Base-by-base conservation (phyloP, 2,329 filamentous ascomycete species). In the Xylaria digitata region DNA sequence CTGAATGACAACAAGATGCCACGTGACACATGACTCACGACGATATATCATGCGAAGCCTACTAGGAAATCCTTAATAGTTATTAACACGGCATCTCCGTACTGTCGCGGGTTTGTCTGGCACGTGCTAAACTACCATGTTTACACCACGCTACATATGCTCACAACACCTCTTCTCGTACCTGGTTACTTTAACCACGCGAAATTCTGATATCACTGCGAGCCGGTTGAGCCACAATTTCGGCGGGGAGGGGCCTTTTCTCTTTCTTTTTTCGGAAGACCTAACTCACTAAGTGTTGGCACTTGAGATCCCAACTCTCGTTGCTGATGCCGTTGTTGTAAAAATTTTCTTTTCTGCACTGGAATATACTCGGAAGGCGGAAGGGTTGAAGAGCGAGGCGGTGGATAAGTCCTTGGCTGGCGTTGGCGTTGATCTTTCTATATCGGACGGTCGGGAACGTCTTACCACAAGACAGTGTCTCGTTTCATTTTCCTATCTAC, bases 1-100 rank as follows among this genome's bases (percentile, higher is more conserved):
- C 49, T 68, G 26, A 62, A 66, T 65, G 66, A 68, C 75, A 69
- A 78, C 46, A 71, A 77, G 65, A 62, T 71, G 71, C 65, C 66
- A 60, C 65, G 56, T 59, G 66, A 69, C 66, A 72, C 67, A 70
- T 65, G 67, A 69, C 66, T 70, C 59, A 72, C 70, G 67, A 71
- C 69, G 63, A 74, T 64, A 69, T 72, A 68, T 71, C 72, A 76
- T 71, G 67, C 63, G 61, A 73, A 70, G 50, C 63, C 62, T 65
- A 37, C 40, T 26, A 55, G 43, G 37, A 49, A 54, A 49, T 54
- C 17, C 37, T 50, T 61, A 34, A 63, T 57, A 45, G 46, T 48
- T 45, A 52, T 53, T 45, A 52, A 50, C 19, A 23, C 60, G 42
- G 61, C 50, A 61, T 55, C 52, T 66, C 57, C 19, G 23, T 57